Percentiles rank a stretch among this genome's conserved stretches.
Conservation (phyloP, 495 filamentous ascomycete genomes). For the Chaetomium tenue region DNA sequence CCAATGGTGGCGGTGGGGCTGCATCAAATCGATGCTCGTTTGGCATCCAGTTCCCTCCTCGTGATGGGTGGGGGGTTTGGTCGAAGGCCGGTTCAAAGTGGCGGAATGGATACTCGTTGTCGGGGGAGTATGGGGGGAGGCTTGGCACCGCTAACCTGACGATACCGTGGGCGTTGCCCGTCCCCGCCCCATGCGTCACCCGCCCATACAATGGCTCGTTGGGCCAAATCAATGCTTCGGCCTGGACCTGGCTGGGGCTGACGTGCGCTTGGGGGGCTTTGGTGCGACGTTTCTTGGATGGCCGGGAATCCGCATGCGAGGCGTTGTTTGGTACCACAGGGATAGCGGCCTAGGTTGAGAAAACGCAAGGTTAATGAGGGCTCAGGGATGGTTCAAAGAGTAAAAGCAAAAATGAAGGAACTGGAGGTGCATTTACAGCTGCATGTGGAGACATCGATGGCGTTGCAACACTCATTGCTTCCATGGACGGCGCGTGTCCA, state of each 20-base stretch:
- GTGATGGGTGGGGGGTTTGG: background rate
- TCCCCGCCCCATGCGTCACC: background rate
- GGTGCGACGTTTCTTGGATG: slow-evolving; percentile 11
- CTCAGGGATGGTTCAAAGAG: too few species aligned
- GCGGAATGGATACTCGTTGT: background rate
- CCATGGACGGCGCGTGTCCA: slow-evolving; percentile 1
- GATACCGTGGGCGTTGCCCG: background rate
- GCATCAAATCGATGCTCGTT: background rate
- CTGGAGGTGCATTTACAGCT: slow-evolving; percentile 9
- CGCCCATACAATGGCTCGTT: too few species aligned
- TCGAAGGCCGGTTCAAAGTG: background rate
- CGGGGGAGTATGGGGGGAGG: background rate
- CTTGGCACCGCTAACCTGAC: background rate
- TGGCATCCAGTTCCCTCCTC: background rate
- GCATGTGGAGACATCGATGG: background rate
- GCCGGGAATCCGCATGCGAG: slow-evolving; percentile 5
- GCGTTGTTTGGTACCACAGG: background rate
- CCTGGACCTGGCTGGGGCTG: background rate
- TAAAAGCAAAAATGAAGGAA: background rate
- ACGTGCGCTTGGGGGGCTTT: background rate
- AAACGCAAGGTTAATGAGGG: background rate
- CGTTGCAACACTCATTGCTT: background rate
- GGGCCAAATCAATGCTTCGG: background rate
- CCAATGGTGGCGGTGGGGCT: background rate
- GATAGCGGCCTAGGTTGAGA: background rate